A percentile compares a stretch with the other conserved stretches of the same genome.
These are phyloP conservation scores for Kalaharituber pfeilii DNA, from an alignment of 2,329 filamentous ascomycete genomes.

Conservation along the genomic window DNA sequence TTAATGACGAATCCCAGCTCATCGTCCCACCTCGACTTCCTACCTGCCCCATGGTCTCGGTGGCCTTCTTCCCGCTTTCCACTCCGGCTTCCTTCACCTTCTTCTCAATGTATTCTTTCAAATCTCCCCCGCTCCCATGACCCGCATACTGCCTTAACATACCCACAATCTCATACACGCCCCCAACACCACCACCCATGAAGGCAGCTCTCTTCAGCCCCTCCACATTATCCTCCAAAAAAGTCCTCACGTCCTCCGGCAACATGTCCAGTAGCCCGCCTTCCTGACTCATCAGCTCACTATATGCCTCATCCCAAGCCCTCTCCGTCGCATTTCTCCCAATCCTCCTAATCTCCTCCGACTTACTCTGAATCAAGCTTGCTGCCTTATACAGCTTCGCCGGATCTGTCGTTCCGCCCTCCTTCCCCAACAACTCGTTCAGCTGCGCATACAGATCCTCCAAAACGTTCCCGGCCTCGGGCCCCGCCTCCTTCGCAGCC, in stretches of 20 bases:
- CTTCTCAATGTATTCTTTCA: not conserved
- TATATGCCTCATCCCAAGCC: slow-evolving; percentile 17
- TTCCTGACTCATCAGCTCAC: not conserved
- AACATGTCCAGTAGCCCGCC: not conserved
- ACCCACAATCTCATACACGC: not conserved
- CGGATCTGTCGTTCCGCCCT: not conserved
- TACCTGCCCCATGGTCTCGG: not conserved
- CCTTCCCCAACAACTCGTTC: slow-evolving; percentile 36
- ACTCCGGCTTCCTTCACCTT: not conserved
- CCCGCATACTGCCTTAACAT: not conserved
- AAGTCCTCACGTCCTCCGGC: not conserved
- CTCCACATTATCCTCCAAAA: not conserved
- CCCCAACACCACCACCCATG: not conserved
- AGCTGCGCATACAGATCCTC: slow-evolving; percentile 54
- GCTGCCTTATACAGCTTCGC: slow-evolving; percentile 30
- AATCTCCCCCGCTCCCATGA: not conserved
- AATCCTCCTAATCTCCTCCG: slow-evolving; percentile 46
- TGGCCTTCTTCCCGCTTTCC: not conserved
- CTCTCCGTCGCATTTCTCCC: slow-evolving; percentile 49
- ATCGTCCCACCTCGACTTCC: too few species aligned
- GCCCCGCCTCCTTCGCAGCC: slow-evolving; percentile 51
- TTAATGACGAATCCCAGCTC: not conserved
- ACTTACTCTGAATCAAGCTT: slow-evolving; percentile 51
- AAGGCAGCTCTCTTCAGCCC: not conserved
- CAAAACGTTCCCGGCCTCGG: slow-evolving; percentile 59